A percentile compares a stretch with the other conserved stretches of the same genome.
Evolutionary conservation across 2,329 filamentous ascomycete species (phyloP).

Genomic region (Claviceps quebecensis): DNA sequence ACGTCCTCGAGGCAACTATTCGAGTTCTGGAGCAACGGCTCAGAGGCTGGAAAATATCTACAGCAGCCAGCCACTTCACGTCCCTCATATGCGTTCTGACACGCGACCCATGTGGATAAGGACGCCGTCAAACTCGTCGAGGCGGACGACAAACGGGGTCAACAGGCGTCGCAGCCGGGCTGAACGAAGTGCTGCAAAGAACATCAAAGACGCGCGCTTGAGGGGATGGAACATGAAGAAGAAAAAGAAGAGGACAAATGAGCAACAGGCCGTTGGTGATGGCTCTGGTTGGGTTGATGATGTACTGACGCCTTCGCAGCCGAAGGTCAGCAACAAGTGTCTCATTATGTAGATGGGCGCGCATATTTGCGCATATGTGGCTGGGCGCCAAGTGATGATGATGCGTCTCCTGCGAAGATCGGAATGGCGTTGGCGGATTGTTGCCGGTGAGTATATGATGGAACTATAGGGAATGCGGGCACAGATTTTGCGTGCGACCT

Average conservation of each 20-base stretch:
- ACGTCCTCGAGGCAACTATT: slow-evolving; percentile 27
- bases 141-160: slow-evolving; percentile 27
- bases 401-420: too few relatives aligned
- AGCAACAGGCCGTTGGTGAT: slow-evolving; percentile 21
- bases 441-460: too few relatives aligned
- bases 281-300: slow-evolving; percentile 42
- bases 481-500: too few relatives aligned
- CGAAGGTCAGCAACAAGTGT: slow-evolving; percentile 35
- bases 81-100: slow-evolving; percentile 5
- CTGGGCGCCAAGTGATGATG: too few relatives aligned
- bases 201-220: slow-evolving; percentile 45
- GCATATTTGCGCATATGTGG: background rate
- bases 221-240: slow-evolving; percentile 39
- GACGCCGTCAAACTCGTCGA: slow-evolving; percentile 19
- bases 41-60: slow-evolving; percentile 43
- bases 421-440: too few relatives aligned
- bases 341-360: slow-evolving; percentile 31
- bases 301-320: slow-evolving; percentile 20
- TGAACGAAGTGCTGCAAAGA: slow-evolving; percentile 46
- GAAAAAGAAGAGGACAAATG: slow-evolving; percentile 18
- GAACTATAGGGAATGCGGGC: too few relatives aligned
- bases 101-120: slow-evolving; percentile 22
- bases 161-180: slow-evolving; percentile 39
- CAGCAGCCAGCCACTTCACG: slow-evolving; percentile 17
- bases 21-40: slow-evolving; percentile 28